Percentiles rank a stretch among this genome's conserved stretches.
Conservation (phyloP, 169 alveolate species). For the Plasmodium adleri region DNA sequence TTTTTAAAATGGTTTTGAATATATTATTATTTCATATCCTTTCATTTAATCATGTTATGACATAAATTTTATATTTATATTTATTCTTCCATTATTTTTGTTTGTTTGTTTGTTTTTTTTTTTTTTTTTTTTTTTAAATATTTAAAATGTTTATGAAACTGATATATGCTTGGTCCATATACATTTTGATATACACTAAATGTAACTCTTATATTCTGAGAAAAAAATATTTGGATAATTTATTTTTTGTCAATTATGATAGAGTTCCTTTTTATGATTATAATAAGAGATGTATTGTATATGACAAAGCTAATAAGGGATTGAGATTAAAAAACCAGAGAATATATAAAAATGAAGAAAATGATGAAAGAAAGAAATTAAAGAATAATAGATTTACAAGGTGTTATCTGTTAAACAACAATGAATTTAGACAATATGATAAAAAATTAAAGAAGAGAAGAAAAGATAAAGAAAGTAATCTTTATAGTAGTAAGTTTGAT, state of each 20-base stretch:
- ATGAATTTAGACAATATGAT: not conserved
- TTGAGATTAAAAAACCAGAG: not conserved
- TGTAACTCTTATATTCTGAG: conserved; percentile 46
- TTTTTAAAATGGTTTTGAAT: too few species aligned
- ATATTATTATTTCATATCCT: too few species aligned
- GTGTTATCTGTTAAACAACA: not conserved
- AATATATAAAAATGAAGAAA: not conserved
- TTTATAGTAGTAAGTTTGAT: conserved; percentile 19
- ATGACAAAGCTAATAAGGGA: not conserved
- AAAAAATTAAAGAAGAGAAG: not conserved
- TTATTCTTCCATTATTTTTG: not conserved
- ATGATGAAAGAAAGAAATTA: not conserved
- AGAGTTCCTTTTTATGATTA: not conserved
- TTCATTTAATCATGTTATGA: too few species aligned
- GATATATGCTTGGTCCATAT: not conserved
- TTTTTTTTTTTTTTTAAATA: conserved; percentile 2
- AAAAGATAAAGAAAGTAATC: not conserved
- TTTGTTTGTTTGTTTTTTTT: conserved; percentile 11
- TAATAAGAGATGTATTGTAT: too few species aligned
- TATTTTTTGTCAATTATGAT: conserved; percentile 38
- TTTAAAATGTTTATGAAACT: conserved; percentile 40
- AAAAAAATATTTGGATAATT: conserved; percentile 31
- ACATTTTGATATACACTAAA: conserved; percentile 35
- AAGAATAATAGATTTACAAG: not conserved
- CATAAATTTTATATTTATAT: not conserved